These are phyloP conservation scores for Apocynum venetum DNA, from an alignment of 257 asterid genomes.

Conservation along the genomic window DNA sequence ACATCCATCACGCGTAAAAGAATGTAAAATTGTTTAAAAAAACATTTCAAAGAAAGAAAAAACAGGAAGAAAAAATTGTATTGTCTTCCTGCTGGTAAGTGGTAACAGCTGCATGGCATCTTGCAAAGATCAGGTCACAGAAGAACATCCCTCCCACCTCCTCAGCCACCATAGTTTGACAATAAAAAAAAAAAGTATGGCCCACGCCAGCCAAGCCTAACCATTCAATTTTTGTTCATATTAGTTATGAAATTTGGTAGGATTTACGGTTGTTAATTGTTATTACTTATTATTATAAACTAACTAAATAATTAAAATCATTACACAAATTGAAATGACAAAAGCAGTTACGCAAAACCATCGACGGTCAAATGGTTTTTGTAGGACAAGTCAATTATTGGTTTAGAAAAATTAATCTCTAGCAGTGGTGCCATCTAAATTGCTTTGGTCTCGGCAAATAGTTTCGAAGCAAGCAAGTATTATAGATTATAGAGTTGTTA, in stretches of 20 bases:
- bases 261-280: not conserved
- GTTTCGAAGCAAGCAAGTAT: too few species aligned
- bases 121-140: not conserved
- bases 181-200: not conserved
- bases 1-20: too few species aligned
- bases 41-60: too few species aligned
- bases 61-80: too few species aligned
- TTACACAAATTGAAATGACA: not conserved
- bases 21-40: too few species aligned
- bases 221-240: not conserved
- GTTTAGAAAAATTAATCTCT: not conserved
- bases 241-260: not conserved
- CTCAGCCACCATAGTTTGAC: not conserved
- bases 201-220: not conserved
- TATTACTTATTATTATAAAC: not conserved
- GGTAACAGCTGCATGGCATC: not conserved
- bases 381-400: conserved; percentile 5
- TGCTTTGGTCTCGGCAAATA: too few species aligned
- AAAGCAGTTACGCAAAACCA: conserved; percentile 5
- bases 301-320: not conserved
- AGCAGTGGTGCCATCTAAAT: too few species aligned
- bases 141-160: not conserved
- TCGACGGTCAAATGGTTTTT: conserved; percentile 1
- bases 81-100: too few species aligned
- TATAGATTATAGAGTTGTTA: too few species aligned